Conservation (phyloP, 768 basidiomycete species). For the Pleurotus salmoneostramineus region DNA sequence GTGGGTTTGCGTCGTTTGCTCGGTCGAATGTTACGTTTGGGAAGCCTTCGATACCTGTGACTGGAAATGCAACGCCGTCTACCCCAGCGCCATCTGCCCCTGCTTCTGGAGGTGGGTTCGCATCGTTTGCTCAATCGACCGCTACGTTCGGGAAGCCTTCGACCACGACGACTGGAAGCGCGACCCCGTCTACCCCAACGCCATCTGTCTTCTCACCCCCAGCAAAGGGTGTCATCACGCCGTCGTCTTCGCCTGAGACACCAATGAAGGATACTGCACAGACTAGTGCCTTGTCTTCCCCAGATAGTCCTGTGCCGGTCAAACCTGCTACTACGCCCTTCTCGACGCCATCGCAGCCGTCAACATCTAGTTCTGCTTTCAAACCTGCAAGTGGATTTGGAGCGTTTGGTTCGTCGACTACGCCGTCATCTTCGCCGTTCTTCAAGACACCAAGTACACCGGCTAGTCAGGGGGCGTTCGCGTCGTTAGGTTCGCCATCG, state of each 20-base stretch:
- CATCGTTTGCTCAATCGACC: no score
- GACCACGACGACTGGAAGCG: no score
- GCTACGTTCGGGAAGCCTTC: no score
- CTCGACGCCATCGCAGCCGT: not conserved
- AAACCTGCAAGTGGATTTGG: conserved; percentile 40
- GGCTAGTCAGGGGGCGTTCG: conserved; percentile 32
- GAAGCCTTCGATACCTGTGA: not conserved
- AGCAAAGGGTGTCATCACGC: no score
- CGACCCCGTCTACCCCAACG: no score
- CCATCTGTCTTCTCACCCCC: no score
- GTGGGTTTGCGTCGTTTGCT: conserved; percentile 7
- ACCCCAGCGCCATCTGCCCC: no score
- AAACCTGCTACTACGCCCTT: not conserved
- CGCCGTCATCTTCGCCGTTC: conserved; percentile 49
- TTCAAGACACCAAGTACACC: conserved; percentile 35
- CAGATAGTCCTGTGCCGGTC: not conserved
- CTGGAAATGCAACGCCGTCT: not conserved
- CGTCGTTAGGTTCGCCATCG: conserved; percentile 3
- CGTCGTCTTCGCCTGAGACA: not conserved
- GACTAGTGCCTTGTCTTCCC: not conserved
- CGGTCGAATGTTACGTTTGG: not conserved
- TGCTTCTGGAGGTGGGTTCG: no score
- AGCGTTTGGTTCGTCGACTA: conserved; percentile 39
- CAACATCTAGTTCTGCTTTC: conserved; percentile 19
- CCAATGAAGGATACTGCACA: not conserved